These are phyloP conservation scores for Mitragyna speciosa DNA, from an alignment of 257 asterid genomes.

Conservation along the genomic window DNA sequence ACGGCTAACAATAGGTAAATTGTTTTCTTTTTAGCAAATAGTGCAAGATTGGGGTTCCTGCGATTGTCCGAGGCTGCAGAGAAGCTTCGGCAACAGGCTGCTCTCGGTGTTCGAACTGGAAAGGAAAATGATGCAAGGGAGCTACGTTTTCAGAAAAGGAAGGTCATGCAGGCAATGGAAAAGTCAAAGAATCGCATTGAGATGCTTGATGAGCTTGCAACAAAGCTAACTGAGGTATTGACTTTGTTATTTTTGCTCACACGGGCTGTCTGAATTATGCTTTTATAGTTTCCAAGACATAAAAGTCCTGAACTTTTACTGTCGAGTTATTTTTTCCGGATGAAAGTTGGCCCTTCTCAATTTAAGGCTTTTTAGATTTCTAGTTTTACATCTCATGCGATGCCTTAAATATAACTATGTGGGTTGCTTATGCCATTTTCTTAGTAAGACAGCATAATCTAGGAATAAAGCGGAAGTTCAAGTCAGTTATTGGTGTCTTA, in stretches of 20 bases:
- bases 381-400: background rate
- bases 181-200: conserved; percentile 74
- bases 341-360: background rate
- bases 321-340: background rate
- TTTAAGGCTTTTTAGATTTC: background rate
- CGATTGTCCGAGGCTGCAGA: conserved; percentile 91
- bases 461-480: background rate
- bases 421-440: background rate
- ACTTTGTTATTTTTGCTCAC: background rate
- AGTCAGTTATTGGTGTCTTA: background rate
- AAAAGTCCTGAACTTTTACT: background rate
- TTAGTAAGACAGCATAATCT: background rate
- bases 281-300: background rate
- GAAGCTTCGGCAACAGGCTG: conserved; percentile 76
- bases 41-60: conserved; percentile 74
- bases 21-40: conserved; percentile 58
- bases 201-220: conserved; percentile 70
- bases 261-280: conserved; percentile 2
- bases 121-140: conserved; percentile 84
- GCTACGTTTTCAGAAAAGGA: conserved; percentile 72
- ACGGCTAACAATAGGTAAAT: conserved; percentile 11
- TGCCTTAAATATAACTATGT: background rate
- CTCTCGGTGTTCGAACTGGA: conserved; percentile 63
- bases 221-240: conserved; percentile 72
- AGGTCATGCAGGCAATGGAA: conserved; percentile 91